Evolutionary conservation across 164 flowering plant species (phyloP), one percentile per base, ranked within the genome.

Genomic region (Nymphaea thermarum): DNA sequence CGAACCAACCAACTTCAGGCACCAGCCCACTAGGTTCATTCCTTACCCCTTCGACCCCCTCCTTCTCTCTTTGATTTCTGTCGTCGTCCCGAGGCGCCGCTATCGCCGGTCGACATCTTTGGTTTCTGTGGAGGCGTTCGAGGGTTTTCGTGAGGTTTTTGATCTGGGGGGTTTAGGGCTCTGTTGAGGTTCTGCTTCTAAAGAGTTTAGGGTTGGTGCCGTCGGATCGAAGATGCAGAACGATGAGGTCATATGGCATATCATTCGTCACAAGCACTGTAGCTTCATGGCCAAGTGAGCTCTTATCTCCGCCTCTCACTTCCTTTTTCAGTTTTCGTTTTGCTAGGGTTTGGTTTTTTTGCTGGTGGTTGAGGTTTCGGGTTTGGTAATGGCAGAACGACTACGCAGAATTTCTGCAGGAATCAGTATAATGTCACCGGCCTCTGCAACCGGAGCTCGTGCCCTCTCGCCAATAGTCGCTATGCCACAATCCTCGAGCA

Each of bases 391-490:
- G 45, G 25, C 67, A 93, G 97, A 74, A 84, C 86, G 63, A 73
- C 68, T 16, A 86, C 97, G 4, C 91, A 90, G 63, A 88, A 66
- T 45, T 94, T 94, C 74, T 94, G 98, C 71, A 82, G 95, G 7
- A 94, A 94, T 68, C 91, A 87, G 2, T 91, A 94, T 67, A 91
- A 89, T 63, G 85, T 89, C 15, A 94, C 97, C 36, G 98, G 98
- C 25, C 73, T 89, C 17, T 94, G 98, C 70, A 91, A 88, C 63
- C 87, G 97, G 42, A 94, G 96, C 80, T 91, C 97, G 1, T 94
- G 97, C 75, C 97, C 98, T 12, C 91, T 94, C 0, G 96, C 98
- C 41, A 94, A 94, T 70, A 94, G 97, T 76, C 90, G 98, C 41
- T 91, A 91, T 42, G 97, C 95, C 60, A 93, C 97, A 17, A 88